A percentile compares a stretch with the other conserved stretches of the same genome.
Evolutionary conservation across 1,284 basidiomycete species (phyloP).

Genomic region (Fomitopsis pinicola): DNA sequence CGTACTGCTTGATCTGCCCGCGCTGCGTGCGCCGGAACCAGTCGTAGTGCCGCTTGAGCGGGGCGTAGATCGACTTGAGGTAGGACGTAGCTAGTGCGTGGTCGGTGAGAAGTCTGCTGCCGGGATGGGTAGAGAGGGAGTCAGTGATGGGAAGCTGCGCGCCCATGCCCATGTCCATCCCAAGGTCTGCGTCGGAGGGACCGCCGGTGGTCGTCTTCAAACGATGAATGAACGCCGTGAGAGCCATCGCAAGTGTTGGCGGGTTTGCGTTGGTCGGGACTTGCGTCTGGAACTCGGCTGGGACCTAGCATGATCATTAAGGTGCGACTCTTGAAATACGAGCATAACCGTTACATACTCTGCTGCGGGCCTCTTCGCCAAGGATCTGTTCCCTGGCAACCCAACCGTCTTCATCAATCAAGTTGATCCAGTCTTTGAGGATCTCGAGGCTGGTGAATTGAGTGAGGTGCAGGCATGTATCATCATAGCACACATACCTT

Average conservation of each 20-base stretch:
- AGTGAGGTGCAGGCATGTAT: background rate
- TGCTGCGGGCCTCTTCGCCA: conserved; percentile 91
- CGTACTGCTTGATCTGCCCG: conserved; percentile 89
- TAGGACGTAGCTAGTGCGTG: conserved; percentile 62
- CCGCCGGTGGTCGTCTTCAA: conserved; percentile 45
- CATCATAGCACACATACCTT: conserved; percentile 40
- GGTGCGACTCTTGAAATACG: conserved; percentile 3
- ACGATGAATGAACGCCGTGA: conserved; percentile 82
- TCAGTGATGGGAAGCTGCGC: conserved; percentile 43
- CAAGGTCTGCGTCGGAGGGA: conserved; percentile 56
- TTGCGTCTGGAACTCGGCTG: conserved; percentile 85
- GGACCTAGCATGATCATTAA: conserved; percentile 51
- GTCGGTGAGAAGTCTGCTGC: conserved; percentile 50
- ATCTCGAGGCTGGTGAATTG: conserved; percentile 67
- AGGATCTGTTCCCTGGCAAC: conserved; percentile 93
- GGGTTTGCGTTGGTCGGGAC: conserved; percentile 93
- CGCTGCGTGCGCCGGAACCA: conserved; percentile 95
- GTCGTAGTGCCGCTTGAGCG: conserved; percentile 86
- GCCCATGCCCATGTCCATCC: conserved; percentile 46
- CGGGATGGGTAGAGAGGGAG: conserved; percentile 16
- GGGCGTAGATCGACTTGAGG: conserved; percentile 77
- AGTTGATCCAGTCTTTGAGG: conserved; percentile 81
- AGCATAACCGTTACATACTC: conserved; percentile 35
- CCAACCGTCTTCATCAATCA: conserved; percentile 94
- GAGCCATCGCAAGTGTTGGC: conserved; percentile 87